A percentile compares a stretch with the other conserved stretches of the same genome.
Conservation (phyloP, 345 rosid species). For the Brassica rapa region DNA sequence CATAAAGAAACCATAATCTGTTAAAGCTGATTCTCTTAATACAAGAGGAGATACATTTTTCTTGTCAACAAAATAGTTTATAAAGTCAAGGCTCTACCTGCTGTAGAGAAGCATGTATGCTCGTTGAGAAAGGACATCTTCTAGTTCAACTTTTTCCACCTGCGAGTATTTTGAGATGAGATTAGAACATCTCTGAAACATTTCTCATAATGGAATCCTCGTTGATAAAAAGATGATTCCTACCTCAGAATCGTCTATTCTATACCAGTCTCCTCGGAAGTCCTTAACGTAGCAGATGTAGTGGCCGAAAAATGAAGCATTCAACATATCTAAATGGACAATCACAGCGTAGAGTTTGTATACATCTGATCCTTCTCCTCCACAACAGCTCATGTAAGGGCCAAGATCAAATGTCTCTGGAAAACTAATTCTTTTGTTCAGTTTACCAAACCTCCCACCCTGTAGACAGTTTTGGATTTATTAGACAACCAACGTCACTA, state of each 20-base stretch:
- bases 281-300: conserved; percentile 90
- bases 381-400: conserved; percentile 74
- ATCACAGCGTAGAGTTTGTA: conserved; percentile 93
- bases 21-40: conserved; percentile 2
- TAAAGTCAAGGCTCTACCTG: conserved; percentile 51
- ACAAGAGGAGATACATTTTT: neutral
- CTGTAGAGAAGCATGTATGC: conserved; percentile 96
- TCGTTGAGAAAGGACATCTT: conserved; percentile 88
- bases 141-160: conserved; percentile 74
- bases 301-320: conserved; percentile 96
- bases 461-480: conserved; percentile 44
- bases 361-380: conserved; percentile 62
- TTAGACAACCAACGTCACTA: neutral
- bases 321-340: conserved; percentile 93
- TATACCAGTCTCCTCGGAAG: conserved; percentile 79
- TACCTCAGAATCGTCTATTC: conserved; percentile 91
- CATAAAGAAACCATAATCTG: conserved; percentile 10
- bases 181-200: neutral
- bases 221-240: neutral
- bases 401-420: conserved; percentile 82
- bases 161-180: conserved; percentile 36
- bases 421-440: conserved; percentile 86
- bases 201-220: too few relatives aligned
- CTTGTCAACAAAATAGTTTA: neutral
- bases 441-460: conserved; percentile 98